Percentiles rank a stretch among this genome's conserved stretches.
These are phyloP conservation scores for Phytophthora hibernalis DNA, from an alignment of 352 stramenopile genomes.

Conservation along the genomic window DNA sequence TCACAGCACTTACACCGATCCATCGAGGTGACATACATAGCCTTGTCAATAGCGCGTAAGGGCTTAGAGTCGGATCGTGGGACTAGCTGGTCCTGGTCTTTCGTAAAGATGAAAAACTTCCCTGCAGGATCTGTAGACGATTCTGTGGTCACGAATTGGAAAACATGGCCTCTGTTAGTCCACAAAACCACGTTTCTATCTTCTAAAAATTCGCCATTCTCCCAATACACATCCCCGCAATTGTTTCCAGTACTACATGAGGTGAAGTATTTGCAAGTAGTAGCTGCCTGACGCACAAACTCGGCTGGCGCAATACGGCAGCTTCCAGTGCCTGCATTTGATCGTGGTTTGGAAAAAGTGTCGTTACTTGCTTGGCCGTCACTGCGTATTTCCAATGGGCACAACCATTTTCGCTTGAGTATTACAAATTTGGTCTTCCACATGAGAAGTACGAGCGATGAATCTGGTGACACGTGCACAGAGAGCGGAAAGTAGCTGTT, in stretches of 20 bases:
- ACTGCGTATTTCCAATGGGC: slow-evolving; percentile 41
- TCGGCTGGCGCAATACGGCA: slow-evolving; percentile 47
- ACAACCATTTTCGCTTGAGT: slow-evolving; percentile 84
- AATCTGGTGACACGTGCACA: slow-evolving; percentile 66
- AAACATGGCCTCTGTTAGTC: slow-evolving; percentile 72
- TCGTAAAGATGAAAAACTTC: slow-evolving; percentile 86
- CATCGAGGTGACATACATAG: slow-evolving; percentile 59
- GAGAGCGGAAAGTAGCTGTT: slow-evolving; percentile 74
- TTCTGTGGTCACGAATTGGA: slow-evolving; percentile 58
- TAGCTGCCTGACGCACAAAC: slow-evolving; percentile 39
- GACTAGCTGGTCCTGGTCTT: slow-evolving; percentile 83
- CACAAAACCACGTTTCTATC: slow-evolving; percentile 72
- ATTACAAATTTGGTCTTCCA: slow-evolving; percentile 83
- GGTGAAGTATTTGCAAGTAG: slow-evolving; percentile 13
- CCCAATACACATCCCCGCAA: slow-evolving; percentile 47
- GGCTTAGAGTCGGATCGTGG: slow-evolving; percentile 76
- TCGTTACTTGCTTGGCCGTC: slow-evolving; percentile 32
- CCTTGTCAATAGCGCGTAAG: slow-evolving; percentile 58
- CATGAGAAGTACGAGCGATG: slow-evolving; percentile 73
- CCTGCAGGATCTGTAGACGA: slow-evolving; percentile 35
- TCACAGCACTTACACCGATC: slow-evolving; percentile 68
- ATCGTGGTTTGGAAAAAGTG: slow-evolving; percentile 34
- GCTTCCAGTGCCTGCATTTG: slow-evolving; percentile 52
- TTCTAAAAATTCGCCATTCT: slow-evolving; percentile 71
- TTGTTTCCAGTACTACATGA: slow-evolving; percentile 13